These are phyloP conservation scores for Yamagishiella unicocca DNA, from an alignment of 139 green algal genomes.

Conservation along the genomic window DNA sequence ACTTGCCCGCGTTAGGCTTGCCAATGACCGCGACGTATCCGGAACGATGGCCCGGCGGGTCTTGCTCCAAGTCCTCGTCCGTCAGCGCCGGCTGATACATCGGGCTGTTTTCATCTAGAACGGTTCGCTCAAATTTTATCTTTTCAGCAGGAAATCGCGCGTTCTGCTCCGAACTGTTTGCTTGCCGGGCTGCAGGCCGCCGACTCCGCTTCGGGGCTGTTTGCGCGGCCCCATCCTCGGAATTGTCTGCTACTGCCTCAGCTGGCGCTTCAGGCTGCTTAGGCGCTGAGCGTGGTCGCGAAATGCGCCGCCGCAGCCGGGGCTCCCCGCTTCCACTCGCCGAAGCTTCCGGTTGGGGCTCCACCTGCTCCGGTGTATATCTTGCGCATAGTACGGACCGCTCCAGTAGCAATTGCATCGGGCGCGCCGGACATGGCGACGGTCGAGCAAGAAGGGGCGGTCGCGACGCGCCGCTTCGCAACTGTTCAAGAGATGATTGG, in stretches of 20 bases:
- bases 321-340: neutral
- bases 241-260: neutral
- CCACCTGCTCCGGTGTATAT: neutral
- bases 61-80: constrained; percentile 65
- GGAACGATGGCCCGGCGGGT: constrained; percentile 72
- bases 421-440: neutral
- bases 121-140: neutral
- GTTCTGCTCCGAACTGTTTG: neutral
- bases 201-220: neutral
- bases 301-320: neutral
- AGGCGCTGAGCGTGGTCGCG: neutral
- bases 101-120: constrained; percentile 49
- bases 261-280: neutral
- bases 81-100: constrained; percentile 70
- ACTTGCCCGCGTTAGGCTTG: constrained; percentile 87
- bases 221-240: neutral
- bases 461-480: neutral
- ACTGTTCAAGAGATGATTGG: neutral
- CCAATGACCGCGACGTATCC: constrained; percentile 93
- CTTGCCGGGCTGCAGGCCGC: neutral
- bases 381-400: neutral
- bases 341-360: constrained; percentile 16
- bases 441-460: neutral
- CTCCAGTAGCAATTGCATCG: neutral
- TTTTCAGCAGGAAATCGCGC: neutral